phyloP scores from a whole-genome alignment of 768 basidiomycete genomes.

The Mycena floridula region DNA sequence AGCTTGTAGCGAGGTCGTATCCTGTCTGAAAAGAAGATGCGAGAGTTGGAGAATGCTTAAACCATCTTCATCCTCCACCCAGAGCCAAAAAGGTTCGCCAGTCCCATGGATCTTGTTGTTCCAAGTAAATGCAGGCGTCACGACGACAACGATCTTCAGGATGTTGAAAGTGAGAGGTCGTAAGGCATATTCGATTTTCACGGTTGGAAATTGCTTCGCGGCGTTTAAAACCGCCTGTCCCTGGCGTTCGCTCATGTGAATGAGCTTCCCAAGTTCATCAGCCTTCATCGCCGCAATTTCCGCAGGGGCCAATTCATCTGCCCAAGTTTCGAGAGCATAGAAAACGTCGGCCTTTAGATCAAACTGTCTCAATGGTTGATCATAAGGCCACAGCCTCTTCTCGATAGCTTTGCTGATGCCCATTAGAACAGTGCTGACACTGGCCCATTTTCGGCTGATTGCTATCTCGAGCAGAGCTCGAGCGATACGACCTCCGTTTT shows the following conservation, averaged over 20 bases:
- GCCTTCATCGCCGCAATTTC: slow-evolving; percentile 68
- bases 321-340: slow-evolving; percentile 72
- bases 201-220: slow-evolving; percentile 79
- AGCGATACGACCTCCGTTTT: slow-evolving; percentile 91
- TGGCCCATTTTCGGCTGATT: slow-evolving; percentile 89
- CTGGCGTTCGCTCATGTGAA: slow-evolving; percentile 83
- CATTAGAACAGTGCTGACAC: slow-evolving; percentile 71
- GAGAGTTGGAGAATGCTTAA: slow-evolving; percentile 76
- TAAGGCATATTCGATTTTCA: slow-evolving; percentile 58
- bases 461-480: slow-evolving; percentile 95
- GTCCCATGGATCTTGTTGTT: slow-evolving; percentile 65
- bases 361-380: slow-evolving; percentile 85
- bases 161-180: slow-evolving; percentile 83
- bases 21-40: slow-evolving; percentile 64
- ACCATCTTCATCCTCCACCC: slow-evolving; percentile 88
- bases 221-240: slow-evolving; percentile 74
- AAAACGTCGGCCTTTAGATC: slow-evolving; percentile 71
- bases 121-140: slow-evolving; percentile 77
- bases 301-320: slow-evolving; percentile 69
- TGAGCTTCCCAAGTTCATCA: slow-evolving; percentile 65
- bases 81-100: slow-evolving; percentile 89
- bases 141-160: slow-evolving; percentile 63
- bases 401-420: slow-evolving; percentile 92
- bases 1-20: slow-evolving; percentile 50
- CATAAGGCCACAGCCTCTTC: slow-evolving; percentile 90